phyloP scores from a whole-genome alignment of 208 protist genomes.

The Leishmania gerbilli region DNA sequence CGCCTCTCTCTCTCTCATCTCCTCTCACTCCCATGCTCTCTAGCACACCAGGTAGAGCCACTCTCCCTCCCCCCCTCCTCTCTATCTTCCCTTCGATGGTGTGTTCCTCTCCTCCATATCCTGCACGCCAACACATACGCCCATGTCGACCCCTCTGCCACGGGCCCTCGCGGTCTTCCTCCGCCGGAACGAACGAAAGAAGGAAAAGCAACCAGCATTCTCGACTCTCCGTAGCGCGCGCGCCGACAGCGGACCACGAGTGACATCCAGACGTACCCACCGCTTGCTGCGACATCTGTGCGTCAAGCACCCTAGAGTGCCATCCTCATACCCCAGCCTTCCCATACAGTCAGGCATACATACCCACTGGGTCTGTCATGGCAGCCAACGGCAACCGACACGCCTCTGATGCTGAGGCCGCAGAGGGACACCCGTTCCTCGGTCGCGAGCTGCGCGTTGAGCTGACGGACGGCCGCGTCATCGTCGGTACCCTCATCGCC shows the following conservation, averaged over 20 bases:
- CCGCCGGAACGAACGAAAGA: neutral
- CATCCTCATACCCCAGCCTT: neutral
- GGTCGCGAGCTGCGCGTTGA: slow-evolving; percentile 80
- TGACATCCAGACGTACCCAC: neutral
- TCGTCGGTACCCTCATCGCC: slow-evolving; percentile 73
- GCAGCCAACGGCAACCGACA: slow-evolving; percentile 3
- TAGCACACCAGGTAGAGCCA: neutral
- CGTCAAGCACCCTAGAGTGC: neutral
- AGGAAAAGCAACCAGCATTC: neutral
- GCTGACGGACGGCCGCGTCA: slow-evolving; percentile 67
- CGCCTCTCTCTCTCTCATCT: neutral
- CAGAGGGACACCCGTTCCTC: slow-evolving; percentile 51
- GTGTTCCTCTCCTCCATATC: neutral
- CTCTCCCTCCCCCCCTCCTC: neutral
- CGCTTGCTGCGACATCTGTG: neutral
- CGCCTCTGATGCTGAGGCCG: neutral
- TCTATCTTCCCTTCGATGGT: neutral
- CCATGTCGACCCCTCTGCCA: neutral
- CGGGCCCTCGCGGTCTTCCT: neutral
- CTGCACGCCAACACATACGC: neutral
- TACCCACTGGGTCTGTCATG: neutral
- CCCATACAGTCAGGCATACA: neutral
- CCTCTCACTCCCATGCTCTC: neutral
- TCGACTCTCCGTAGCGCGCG: neutral
- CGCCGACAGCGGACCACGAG: neutral